Evolutionary conservation across 2,329 filamentous ascomycete genomes (phyloP).

Genomic region (Fusarium napiforme): DNA sequence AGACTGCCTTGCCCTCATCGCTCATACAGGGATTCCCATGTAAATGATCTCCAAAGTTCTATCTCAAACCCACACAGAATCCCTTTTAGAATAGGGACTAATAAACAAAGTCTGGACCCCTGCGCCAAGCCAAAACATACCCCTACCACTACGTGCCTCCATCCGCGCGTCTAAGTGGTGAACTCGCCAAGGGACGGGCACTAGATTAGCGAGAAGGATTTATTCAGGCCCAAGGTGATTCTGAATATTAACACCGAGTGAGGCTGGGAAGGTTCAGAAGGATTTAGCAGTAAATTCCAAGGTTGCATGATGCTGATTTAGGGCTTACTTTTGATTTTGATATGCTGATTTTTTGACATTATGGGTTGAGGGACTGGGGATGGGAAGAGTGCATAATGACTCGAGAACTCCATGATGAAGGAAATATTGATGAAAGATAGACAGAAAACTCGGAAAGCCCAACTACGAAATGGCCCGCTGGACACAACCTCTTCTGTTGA

Average conservation of each 20-base stretch:
- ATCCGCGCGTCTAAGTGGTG: conserved; percentile 11
- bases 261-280: neutral
- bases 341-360: no score
- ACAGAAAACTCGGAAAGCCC: neutral
- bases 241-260: conserved; percentile 1
- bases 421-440: neutral
- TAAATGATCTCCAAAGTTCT: neutral
- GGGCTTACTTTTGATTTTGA: conserved; percentile 3
- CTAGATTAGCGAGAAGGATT: conserved; percentile 2
- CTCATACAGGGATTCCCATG: neutral
- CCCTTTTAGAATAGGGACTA: rapidly evolving
- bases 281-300: neutral
- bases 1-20: neutral
- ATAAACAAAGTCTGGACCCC: neutral
- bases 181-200: neutral
- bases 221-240: conserved; percentile 5
- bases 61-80: neutral
- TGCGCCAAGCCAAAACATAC: neutral
- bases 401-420: neutral
- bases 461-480: neutral
- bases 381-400: neutral
- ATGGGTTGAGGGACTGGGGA: neutral
- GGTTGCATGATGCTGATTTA: neutral
- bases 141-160: conserved; percentile 5
- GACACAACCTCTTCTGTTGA: conserved; percentile 6